Evolutionary conservation across 208 protist genomes (phyloP).

Genomic region (Wallacemonas sp.): DNA sequence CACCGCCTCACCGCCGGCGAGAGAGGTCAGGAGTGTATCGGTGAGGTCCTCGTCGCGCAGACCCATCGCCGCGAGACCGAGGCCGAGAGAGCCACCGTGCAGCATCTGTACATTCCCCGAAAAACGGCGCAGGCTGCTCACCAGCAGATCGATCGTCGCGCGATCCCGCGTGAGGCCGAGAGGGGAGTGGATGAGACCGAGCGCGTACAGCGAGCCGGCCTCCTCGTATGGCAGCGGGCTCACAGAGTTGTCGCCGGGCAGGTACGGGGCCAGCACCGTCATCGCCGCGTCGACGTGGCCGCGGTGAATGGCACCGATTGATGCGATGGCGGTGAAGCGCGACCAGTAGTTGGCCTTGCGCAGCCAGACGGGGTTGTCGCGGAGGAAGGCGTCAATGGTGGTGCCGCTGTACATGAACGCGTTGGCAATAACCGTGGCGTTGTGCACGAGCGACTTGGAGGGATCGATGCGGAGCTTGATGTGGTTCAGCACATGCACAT

Average conservation of each 20-base stretch:
- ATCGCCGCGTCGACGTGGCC: constrained; percentile 91
- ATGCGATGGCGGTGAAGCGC: constrained; percentile 96
- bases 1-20: constrained; percentile 96
- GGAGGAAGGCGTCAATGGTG: constrained; percentile 97
- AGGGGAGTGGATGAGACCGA: constrained; percentile 97
- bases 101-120: constrained; percentile 89
- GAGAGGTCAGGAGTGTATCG: constrained; percentile 94
- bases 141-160: constrained; percentile 79
- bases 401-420: constrained; percentile 98
- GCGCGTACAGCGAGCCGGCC: constrained; percentile 96
- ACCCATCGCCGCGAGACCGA: constrained; percentile 92
- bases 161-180: constrained; percentile 87
- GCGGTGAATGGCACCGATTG: constrained; percentile 97
- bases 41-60: constrained; percentile 90
- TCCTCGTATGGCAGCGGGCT: constrained; percentile 91
- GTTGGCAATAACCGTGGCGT: constrained; percentile 95
- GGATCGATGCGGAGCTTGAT: constrained; percentile 92
- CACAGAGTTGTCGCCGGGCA: constrained; percentile 73
- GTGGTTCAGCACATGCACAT: constrained; percentile 94
- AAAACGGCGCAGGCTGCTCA: constrained; percentile 63
- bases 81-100: constrained; percentile 98
- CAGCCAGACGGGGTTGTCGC: constrained; percentile 98
- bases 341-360: constrained; percentile 95
- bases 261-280: constrained; percentile 91
- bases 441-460: constrained; percentile 85